These are phyloP conservation scores for Mixia osmundae DNA, from an alignment of 1,284 basidiomycete genomes.

Conservation along the genomic window DNA sequence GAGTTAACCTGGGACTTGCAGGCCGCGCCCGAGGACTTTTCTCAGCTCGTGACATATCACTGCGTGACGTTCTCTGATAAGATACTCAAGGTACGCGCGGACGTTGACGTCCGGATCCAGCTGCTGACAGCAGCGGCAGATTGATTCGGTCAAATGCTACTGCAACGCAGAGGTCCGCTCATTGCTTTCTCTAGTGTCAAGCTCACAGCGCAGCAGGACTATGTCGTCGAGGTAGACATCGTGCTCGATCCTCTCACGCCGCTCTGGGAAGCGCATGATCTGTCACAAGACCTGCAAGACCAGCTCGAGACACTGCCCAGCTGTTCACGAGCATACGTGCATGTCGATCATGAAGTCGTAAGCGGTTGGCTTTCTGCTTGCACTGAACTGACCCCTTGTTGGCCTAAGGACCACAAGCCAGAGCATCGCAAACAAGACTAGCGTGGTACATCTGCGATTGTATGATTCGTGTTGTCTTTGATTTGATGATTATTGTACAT, in stretches of 20 bases:
- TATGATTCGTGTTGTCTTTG: no score
- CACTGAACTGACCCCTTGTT: no score
- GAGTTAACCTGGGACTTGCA: neutral
- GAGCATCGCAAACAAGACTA: no score
- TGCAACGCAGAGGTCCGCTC: slow-evolving; percentile 43
- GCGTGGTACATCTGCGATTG: no score
- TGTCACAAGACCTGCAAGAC: slow-evolving; percentile 70
- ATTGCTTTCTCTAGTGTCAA: slow-evolving; percentile 2
- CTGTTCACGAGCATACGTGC: no score
- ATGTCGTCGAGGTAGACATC: slow-evolving; percentile 83
- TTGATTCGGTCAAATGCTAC: slow-evolving; percentile 36
- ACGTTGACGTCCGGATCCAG: no score
- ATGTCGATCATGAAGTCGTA: no score
- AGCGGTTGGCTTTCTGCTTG: no score
- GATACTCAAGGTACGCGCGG: no score
- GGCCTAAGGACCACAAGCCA: no score
- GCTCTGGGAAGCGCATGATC: slow-evolving; percentile 72
- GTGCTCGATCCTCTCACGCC: slow-evolving; percentile 78
- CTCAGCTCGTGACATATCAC: slow-evolving; percentile 73
- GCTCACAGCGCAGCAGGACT: slow-evolving; percentile 31
- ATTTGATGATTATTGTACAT: no score
- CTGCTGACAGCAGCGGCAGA: slow-evolving; percentile 62
- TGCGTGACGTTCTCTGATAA: slow-evolving; percentile 64
- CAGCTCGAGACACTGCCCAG: slow-evolving; percentile 76
- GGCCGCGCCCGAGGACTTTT: slow-evolving; percentile 39